A percentile compares a stretch with the other conserved stretches of the same genome.
Conservation (phyloP, 441 rosid species). For the Pelargonium myrrhifolium region DNA sequence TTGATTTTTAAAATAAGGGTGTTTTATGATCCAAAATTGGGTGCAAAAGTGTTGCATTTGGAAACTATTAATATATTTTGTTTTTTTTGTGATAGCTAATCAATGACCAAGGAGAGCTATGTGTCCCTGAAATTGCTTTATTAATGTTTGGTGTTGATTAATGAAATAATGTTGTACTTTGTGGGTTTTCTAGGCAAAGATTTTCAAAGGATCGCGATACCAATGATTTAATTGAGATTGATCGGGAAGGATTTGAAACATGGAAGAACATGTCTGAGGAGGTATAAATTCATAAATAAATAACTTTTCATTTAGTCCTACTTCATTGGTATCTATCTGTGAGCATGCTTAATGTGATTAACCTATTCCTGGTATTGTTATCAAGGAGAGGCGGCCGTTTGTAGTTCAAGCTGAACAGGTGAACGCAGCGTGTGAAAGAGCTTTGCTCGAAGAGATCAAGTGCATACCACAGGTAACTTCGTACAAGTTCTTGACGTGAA, state of each 20-base stretch:
- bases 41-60: too few relatives aligned
- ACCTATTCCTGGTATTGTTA: too few relatives aligned
- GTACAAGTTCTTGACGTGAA: too few relatives aligned
- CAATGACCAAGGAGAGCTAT: not conserved
- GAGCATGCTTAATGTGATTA: too few relatives aligned
- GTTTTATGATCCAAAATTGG: not conserved
- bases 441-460: not conserved
- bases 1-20: not conserved
- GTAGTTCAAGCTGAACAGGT: not conserved
- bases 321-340: not conserved
- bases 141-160: not conserved
- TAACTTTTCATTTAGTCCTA: not conserved
- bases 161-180: too few relatives aligned
- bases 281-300: not conserved
- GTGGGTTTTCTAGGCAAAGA: not conserved
- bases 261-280: not conserved
- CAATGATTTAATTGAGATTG: not conserved
- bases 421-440: not conserved
- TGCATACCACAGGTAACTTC: not conserved
- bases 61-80: too few relatives aligned
- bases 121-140: not conserved
- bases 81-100: not conserved
- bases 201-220: not conserved
- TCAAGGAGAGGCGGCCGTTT: not conserved
- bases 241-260: not conserved